Evolutionary conservation across 2,329 filamentous ascomycete species (phyloP).

Genomic region (Fusarium ambrosium): DNA sequence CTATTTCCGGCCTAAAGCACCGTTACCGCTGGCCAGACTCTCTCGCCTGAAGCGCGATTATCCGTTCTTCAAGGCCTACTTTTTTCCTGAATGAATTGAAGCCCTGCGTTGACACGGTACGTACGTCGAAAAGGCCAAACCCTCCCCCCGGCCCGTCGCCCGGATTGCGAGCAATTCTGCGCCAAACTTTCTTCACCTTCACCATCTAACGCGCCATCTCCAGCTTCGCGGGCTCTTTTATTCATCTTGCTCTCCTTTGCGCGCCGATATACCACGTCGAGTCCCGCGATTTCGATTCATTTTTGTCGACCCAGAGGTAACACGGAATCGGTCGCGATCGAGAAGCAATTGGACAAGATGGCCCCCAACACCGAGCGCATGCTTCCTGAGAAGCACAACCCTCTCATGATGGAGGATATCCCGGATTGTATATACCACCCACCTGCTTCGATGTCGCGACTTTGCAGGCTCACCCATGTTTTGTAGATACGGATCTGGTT

Average conservation of each 20-base stretch:
- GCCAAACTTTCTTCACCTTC: slow-evolving; percentile 17
- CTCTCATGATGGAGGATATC: slow-evolving; percentile 73
- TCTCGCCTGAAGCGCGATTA: slow-evolving; percentile 32
- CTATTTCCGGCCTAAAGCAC: slow-evolving; percentile 32
- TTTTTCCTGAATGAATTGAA: slow-evolving; percentile 40
- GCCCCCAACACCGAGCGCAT: slow-evolving; percentile 54
- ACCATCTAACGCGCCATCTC: slow-evolving; percentile 37
- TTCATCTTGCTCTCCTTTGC: slow-evolving; percentile 27
- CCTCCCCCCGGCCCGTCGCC: slow-evolving; percentile 26
- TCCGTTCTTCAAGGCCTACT: slow-evolving; percentile 19
- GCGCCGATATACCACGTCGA: slow-evolving; percentile 19
- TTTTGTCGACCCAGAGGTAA: slow-evolving; percentile 30
- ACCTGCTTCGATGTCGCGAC: slow-evolving; percentile 19
- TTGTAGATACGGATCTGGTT: slow-evolving; percentile 79
- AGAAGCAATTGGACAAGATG: slow-evolving; percentile 52
- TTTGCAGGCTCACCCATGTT: slow-evolving; percentile 45
- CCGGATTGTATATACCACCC: slow-evolving; percentile 67
- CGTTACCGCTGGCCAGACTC: slow-evolving; percentile 20
- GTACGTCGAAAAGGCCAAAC: slow-evolving; percentile 25
- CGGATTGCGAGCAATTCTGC: slow-evolving; percentile 29
- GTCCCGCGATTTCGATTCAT: slow-evolving; percentile 34
- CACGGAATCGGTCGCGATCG: slow-evolving; percentile 34
- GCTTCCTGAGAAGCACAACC: slow-evolving; percentile 74
- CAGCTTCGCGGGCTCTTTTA: slow-evolving; percentile 18
- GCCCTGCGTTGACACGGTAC: slow-evolving; percentile 46